Conservation (phyloP, 2,329 filamentous ascomycete genomes). For the Neurospora crassa region DNA sequence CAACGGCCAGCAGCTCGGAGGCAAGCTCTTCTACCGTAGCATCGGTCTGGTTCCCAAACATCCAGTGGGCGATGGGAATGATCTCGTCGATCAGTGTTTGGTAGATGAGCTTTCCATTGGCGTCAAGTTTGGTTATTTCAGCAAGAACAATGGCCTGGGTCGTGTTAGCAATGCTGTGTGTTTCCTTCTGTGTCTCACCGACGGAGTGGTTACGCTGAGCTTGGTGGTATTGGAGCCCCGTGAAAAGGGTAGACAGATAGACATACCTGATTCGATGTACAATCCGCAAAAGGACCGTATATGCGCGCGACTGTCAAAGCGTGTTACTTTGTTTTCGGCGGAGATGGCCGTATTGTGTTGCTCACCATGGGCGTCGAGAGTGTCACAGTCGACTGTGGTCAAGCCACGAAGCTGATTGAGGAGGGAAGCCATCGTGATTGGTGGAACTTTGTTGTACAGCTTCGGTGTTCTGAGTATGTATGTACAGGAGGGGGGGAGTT, state of each 20-base stretch:
- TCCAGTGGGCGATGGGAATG: slow-evolving; percentile 23
- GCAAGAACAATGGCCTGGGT: slow-evolving; percentile 38
- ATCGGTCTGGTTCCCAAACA: slow-evolving; percentile 23
- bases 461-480: background rate
- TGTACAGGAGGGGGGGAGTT: background rate
- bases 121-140: slow-evolving; percentile 29
- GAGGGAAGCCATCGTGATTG: slow-evolving; percentile 14
- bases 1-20: slow-evolving; percentile 47
- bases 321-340: background rate
- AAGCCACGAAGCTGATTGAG: slow-evolving; percentile 33
- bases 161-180: background rate
- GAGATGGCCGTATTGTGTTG: too few species aligned
- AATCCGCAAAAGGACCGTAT: slow-evolving; percentile 40
- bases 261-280: slow-evolving; percentile 43
- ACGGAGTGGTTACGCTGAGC: too few species aligned
- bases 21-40: slow-evolving; percentile 37
- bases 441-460: background rate
- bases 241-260: too few species aligned
- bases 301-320: slow-evolving; percentile 30
- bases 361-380: slow-evolving; percentile 36
- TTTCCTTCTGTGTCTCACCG: background rate
- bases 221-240: too few species aligned
- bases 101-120: slow-evolving; percentile 27
- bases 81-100: slow-evolving; percentile 27
- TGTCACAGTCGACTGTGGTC: slow-evolving; percentile 42